phyloP scores from a whole-genome alignment of 345 rosid species.

The Kandelia obovata region DNA sequence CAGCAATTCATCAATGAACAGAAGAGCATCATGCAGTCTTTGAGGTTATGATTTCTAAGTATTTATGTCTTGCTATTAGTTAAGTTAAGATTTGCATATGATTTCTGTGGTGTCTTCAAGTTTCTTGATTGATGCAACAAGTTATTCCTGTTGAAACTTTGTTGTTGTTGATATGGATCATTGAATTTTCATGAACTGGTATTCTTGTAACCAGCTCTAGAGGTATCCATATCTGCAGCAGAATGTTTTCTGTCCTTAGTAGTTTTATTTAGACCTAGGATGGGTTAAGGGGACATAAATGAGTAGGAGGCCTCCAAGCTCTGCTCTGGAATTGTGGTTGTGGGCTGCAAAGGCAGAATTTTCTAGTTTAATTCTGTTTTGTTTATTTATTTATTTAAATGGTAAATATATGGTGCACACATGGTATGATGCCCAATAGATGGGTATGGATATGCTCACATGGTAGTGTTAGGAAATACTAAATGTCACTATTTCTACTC shows the following conservation, averaged over 20 bases:
- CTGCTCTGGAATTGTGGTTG: no score
- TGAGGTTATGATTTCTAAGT: conserved; percentile 53
- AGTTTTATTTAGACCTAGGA: no score
- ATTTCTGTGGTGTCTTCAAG: no score
- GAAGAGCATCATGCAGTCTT: conserved; percentile 88
- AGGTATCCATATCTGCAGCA: no score
- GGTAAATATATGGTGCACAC: background rate
- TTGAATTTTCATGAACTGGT: no score
- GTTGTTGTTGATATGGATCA: background rate
- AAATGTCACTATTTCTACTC: background rate
- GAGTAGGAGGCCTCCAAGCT: no score
- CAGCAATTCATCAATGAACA: conserved; percentile 64
- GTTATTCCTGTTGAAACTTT: background rate
- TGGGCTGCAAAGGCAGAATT: no score
- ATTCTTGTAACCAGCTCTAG: background rate
- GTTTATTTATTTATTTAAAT: background rate
- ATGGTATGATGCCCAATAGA: background rate
- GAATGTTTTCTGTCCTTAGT: no score
- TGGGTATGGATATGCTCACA: no score
- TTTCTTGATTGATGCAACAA: background rate
- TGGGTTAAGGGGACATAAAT: no score
- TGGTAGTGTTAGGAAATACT: background rate
- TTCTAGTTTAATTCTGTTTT: background rate
- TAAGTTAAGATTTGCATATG: no score
- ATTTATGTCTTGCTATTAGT: background rate